Conservation (phyloP, 192 early-diverging fungal genomes). For the Umbelopsis sp. region DNA sequence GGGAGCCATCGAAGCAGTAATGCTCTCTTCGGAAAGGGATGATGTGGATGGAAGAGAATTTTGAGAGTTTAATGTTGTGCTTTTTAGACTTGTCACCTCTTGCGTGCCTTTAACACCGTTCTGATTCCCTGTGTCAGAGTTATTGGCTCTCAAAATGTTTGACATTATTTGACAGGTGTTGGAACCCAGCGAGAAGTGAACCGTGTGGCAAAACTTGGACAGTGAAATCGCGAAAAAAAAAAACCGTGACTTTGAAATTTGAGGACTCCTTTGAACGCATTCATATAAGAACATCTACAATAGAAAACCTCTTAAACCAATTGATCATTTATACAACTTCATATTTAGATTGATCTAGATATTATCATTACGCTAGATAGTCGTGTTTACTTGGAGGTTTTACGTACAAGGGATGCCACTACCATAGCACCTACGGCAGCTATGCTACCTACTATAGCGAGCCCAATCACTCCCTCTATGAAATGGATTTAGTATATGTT, state of each 20-base stretch:
- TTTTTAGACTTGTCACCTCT: background rate
- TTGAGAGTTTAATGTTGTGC: background rate
- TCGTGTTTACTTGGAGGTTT: conserved; percentile 27
- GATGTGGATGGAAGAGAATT: background rate
- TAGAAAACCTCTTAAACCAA: background rate
- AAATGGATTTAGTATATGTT: background rate
- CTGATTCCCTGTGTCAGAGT: conserved; percentile 15
- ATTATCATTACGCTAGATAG: background rate
- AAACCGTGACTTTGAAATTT: conserved; percentile 7
- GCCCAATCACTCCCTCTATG: conserved; percentile 84
- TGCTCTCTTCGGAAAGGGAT: background rate
- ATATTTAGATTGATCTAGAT: background rate
- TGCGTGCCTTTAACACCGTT: background rate
- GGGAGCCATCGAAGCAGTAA: background rate
- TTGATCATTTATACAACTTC: background rate
- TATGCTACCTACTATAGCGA: conserved; percentile 84
- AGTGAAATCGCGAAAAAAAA: background rate
- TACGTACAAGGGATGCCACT: conserved; percentile 51
- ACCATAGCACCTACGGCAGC: conserved; percentile 70
- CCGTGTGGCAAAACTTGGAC: background rate
- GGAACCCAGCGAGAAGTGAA: conserved; percentile 20
- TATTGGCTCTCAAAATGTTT: conserved; percentile 21
- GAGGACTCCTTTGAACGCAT: no score
- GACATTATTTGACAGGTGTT: conserved; percentile 22
- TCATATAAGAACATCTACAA: no score